A percentile compares a stretch with the other conserved stretches of the same genome.
Conservation (phyloP, 2,329 filamentous ascomycete species). For the Pseudogymnoascus sp. region DNA sequence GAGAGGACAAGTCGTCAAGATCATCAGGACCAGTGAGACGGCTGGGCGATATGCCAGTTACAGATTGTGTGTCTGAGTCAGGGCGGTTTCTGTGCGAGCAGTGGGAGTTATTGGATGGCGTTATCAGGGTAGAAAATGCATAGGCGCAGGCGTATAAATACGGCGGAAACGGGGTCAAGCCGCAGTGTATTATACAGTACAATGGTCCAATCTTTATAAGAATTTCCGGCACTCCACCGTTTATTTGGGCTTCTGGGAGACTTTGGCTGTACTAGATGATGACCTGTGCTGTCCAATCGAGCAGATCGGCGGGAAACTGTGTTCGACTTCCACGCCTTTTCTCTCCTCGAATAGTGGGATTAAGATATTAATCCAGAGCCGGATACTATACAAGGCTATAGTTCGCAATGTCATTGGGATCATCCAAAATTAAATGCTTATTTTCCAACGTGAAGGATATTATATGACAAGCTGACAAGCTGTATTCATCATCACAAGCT, state of each 20-base stretch:
- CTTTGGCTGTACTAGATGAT: neutral
- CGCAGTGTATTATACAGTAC: conserved; percentile 11
- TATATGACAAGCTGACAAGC: neutral
- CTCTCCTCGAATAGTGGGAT: neutral
- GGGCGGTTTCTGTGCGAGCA: neutral
- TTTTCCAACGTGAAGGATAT: neutral
- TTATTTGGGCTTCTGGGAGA: neutral
- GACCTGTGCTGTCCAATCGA: neutral
- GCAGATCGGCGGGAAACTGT: neutral
- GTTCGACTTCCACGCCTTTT: neutral
- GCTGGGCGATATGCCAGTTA: conserved; percentile 96
- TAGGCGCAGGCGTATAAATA: conserved; percentile 11
- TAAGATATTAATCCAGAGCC: neutral
- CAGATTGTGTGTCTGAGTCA: conserved; percentile 55
- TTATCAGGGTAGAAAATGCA: conserved; percentile 11
- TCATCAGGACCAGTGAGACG: conserved; percentile 91
- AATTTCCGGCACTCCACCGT: neutral
- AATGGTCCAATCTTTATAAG: neutral
- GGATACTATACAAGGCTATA: neutral
- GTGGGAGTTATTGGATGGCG: conserved; percentile 12
- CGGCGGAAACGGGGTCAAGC: conserved; percentile 2
- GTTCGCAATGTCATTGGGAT: neutral
- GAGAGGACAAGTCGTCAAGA: conserved; percentile 94
- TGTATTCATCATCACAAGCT: neutral
- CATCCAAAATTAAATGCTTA: neutral